Evolutionary conservation across 129 eudicot genomes (phyloP).

Genomic region (Tagetes erecta): DNA sequence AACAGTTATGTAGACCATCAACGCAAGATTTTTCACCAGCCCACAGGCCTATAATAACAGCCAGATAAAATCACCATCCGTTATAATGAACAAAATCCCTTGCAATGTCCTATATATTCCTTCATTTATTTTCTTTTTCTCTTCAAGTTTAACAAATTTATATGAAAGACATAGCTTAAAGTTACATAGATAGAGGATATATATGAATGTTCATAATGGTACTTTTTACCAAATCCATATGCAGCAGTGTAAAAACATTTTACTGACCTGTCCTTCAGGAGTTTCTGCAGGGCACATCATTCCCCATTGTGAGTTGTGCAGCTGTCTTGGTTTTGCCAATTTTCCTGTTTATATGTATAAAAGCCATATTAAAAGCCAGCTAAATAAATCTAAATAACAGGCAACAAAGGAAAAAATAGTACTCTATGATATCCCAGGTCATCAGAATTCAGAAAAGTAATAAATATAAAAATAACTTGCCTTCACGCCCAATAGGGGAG

Average conservation of each 20-base stretch:
- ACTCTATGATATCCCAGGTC: not conserved
- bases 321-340: conserved; percentile 79
- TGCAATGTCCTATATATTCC: not conserved
- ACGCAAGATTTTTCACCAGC: conserved; percentile 89
- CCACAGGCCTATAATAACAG: conserved; percentile 77
- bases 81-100: not conserved
- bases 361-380: not conserved
- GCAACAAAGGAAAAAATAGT: not conserved
- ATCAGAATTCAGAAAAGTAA: not conserved
- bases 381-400: not conserved
- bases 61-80: not conserved
- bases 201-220: not conserved
- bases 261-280: conserved; percentile 72
- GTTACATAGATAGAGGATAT: not conserved
- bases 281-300: conserved; percentile 88
- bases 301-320: conserved; percentile 81
- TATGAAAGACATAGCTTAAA: not conserved
- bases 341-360: not conserved
- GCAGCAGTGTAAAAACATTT: not conserved
- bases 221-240: not conserved
- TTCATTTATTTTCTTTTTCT: no score
- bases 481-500: conserved; percentile 76
- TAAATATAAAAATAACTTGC: conserved; percentile 20
- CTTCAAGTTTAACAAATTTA: not conserved
- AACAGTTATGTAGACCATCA: conserved; percentile 95